Conservation (phyloP, 768 basidiomycete genomes). For the Tephrocybe sp. region DNA sequence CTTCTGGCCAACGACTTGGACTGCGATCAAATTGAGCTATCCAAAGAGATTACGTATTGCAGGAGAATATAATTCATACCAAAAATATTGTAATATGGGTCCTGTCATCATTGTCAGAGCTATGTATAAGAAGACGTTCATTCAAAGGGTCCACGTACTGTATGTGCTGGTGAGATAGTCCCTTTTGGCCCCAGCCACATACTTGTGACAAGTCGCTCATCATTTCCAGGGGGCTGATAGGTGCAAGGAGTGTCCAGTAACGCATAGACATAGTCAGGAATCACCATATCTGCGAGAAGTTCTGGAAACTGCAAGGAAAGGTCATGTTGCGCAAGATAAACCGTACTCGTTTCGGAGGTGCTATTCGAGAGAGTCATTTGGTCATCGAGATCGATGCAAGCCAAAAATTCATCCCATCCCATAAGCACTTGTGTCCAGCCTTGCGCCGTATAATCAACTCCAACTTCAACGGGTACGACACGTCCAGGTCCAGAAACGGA, state of each 20-base stretch:
- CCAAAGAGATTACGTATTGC: not conserved
- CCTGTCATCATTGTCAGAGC: constrained; percentile 44
- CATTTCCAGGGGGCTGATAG: constrained; percentile 67
- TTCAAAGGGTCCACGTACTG: constrained; percentile 38
- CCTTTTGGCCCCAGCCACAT: constrained; percentile 82
- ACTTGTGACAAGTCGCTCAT: constrained; percentile 68
- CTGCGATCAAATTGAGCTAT: constrained; percentile 36
- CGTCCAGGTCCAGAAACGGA: constrained; percentile 76
- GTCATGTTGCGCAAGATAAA: constrained; percentile 92
- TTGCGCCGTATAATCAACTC: constrained; percentile 74
- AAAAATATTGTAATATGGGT: constrained; percentile 92
- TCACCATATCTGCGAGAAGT: constrained; percentile 67
- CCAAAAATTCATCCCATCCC: constrained; percentile 74
- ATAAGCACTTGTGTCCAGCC: constrained; percentile 85
- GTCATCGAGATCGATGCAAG: constrained; percentile 37
- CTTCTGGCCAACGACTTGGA: constrained; percentile 87
- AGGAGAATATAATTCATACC: constrained; percentile 40
- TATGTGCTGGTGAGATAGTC: constrained; percentile 89
- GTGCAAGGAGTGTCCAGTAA: constrained; percentile 45
- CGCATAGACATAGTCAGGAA: constrained; percentile 91
- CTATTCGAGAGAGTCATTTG: constrained; percentile 19
- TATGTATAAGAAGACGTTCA: constrained; percentile 6
- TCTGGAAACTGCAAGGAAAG: constrained; percentile 83
- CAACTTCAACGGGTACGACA: constrained; percentile 89
- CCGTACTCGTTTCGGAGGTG: constrained; percentile 25